Conservation (phyloP, 805 yeast species). For the Candida namnaoensis region DNA sequence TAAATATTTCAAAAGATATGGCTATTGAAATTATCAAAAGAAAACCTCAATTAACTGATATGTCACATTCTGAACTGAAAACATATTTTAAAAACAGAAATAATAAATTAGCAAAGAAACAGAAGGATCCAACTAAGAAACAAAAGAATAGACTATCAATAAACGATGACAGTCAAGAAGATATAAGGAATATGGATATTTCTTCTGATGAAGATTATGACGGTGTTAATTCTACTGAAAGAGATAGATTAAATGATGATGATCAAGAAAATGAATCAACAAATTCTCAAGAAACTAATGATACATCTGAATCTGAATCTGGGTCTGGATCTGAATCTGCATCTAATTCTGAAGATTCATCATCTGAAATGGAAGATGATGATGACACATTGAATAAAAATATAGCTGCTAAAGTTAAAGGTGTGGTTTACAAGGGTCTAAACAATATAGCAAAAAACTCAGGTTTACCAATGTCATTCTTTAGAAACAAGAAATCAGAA, state of each 20-base stretch:
- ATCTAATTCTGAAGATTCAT: not conserved
- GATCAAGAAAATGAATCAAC: not conserved
- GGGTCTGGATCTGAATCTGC: not conserved
- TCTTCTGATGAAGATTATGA: not conserved
- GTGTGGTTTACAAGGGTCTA: constrained; percentile 11
- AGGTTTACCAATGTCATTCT: constrained; percentile 15
- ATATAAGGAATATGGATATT: not conserved
- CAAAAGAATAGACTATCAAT: not conserved
- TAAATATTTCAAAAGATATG: constrained; percentile 8
- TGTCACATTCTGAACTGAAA: constrained; percentile 18
- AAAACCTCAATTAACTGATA: constrained; percentile 14
- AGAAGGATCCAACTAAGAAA: not conserved
- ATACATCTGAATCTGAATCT: not conserved
- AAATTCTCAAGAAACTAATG: not conserved
- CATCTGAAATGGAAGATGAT: not conserved
- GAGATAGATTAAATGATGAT: not conserved
- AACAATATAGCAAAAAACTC: constrained; percentile 12
- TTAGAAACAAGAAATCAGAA: not conserved
- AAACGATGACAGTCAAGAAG: not conserved
- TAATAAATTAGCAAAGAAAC: not conserved
- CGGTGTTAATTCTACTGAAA: not conserved
- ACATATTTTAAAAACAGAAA: constrained; percentile 4
- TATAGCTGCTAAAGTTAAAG: constrained; percentile 8
- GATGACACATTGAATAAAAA: not conserved
- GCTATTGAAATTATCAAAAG: constrained; percentile 14